phyloP scores from a whole-genome alignment of 2,329 filamentous ascomycete species.

The Colletotrichum sp. region DNA sequence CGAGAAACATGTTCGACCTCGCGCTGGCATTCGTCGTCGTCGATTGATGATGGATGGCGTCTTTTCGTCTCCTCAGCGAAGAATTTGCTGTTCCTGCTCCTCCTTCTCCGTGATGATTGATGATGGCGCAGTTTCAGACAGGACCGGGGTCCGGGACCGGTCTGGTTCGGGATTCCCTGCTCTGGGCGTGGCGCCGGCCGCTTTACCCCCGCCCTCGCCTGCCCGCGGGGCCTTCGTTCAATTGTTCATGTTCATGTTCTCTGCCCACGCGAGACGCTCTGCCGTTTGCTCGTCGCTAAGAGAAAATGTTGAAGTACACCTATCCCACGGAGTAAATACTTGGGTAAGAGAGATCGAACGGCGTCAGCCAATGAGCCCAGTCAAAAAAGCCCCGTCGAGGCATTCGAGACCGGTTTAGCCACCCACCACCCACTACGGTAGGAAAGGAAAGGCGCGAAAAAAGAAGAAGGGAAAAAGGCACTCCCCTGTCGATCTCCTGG shows the following conservation, averaged over 20 bases:
- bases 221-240: background rate
- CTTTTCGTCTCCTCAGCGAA: background rate
- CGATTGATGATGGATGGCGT: background rate
- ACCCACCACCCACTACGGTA: background rate
- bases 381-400: background rate
- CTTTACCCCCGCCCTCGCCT: background rate
- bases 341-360: background rate
- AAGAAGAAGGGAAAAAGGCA: background rate
- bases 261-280: background rate
- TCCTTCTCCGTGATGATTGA: constrained; percentile 4
- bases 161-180: background rate
- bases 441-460: background rate
- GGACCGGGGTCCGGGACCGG: constrained; percentile 4
- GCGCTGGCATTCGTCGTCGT: background rate
- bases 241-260: background rate
- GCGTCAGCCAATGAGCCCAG: background rate
- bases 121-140: constrained; percentile 20
- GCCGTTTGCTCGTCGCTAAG: background rate
- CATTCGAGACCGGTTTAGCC: background rate
- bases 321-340: background rate
- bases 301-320: background rate
- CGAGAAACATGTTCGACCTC: background rate
- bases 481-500: constrained; percentile 8
- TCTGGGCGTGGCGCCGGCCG: background rate
- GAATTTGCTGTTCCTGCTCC: background rate